phyloP scores from a whole-genome alignment of 768 basidiomycete species.

The Exidia glandulosa region DNA sequence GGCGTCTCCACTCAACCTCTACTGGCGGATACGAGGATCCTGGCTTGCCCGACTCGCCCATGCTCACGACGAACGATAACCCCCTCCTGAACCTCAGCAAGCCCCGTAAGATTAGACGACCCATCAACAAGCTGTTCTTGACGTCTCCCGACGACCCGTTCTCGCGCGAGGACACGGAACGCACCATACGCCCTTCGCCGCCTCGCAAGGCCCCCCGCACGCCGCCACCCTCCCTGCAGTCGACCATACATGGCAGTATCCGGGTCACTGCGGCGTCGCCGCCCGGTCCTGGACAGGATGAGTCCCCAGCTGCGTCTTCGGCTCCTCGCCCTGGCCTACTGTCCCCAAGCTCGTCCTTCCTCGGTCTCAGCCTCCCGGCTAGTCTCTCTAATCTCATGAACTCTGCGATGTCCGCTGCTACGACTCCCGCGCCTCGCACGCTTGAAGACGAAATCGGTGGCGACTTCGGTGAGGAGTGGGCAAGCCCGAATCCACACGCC shows the following conservation, averaged over 20 bases:
- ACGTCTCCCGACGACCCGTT: background rate
- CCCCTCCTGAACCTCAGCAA: background rate
- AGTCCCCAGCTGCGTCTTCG: background rate
- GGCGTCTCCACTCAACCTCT: background rate
- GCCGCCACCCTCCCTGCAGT: background rate
- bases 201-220: background rate
- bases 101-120: background rate
- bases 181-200: background rate
- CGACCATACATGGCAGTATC: background rate
- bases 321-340: background rate
- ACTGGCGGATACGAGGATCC: background rate
- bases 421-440: conserved; percentile 25
- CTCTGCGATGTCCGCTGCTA: background rate
- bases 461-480: conserved; percentile 26
- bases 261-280: background rate
- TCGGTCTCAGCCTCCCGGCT: background rate
- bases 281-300: background rate
- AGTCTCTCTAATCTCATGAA: background rate
- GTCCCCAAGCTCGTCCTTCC: background rate
- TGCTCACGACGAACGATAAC: background rate
- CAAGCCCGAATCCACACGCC: background rate
- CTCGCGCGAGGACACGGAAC: background rate
- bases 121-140: background rate
- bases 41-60: background rate
- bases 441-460: conserved; percentile 43